phyloP scores from a whole-genome alignment of 2,329 filamentous ascomycete species.

The Clonostachys rosea region DNA sequence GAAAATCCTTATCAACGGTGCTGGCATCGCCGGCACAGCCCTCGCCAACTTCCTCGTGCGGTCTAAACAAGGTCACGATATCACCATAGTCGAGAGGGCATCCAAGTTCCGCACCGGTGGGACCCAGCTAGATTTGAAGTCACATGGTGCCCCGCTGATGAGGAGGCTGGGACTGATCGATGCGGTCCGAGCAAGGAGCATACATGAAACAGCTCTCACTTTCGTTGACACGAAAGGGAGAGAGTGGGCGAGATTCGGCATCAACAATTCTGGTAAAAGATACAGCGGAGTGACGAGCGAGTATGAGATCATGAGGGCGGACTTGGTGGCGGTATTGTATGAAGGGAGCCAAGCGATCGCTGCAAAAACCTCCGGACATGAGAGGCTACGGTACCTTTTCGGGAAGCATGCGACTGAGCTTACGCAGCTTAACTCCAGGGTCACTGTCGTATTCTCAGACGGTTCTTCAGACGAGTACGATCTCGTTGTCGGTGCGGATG shows the following conservation, averaged over 20 bases:
- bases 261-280: slow-evolving; percentile 25
- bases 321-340: slow-evolving; percentile 46
- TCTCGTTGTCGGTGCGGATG: slow-evolving; percentile 51
- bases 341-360: slow-evolving; percentile 21
- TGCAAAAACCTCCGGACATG: no score
- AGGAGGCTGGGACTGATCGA: slow-evolving; percentile 45
- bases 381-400: slow-evolving; percentile 15
- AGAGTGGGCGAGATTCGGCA: slow-evolving; percentile 28
- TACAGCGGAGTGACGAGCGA: slow-evolving; percentile 45
- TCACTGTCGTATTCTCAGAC: slow-evolving; percentile 34
- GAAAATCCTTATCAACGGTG: slow-evolving; percentile 31
- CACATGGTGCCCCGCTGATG: slow-evolving; percentile 42
- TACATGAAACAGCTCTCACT: slow-evolving; percentile 39
- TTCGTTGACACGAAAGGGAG: slow-evolving; percentile 33
- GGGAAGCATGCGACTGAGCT: slow-evolving; percentile 20
- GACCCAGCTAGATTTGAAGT: slow-evolving; percentile 49
- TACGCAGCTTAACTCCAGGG: slow-evolving; percentile 19
- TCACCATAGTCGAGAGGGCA: slow-evolving; percentile 35
- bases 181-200: slow-evolving; percentile 30
- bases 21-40: slow-evolving; percentile 27
- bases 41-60: slow-evolving; percentile 41
- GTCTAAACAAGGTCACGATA: slow-evolving; percentile 23
- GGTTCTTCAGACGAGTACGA: slow-evolving; percentile 38
- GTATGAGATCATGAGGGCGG: slow-evolving; percentile 55
- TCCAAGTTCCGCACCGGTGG: slow-evolving; percentile 37